phyloP scores from a whole-genome alignment of 2,329 filamentous ascomycete species.

The Phyllosticta citrichinensis region DNA sequence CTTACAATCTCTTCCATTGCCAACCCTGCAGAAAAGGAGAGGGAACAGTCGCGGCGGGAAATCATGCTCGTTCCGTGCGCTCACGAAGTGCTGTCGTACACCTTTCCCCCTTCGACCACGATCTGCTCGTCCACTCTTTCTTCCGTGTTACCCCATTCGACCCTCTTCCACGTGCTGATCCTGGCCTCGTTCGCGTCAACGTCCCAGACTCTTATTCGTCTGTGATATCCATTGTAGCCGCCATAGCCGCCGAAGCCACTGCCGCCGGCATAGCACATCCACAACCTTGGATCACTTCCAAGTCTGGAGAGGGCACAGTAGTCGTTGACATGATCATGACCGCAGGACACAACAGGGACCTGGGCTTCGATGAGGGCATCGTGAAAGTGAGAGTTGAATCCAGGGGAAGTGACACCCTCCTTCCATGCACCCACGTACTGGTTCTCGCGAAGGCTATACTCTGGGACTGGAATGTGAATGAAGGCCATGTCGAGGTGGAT shows the following conservation, averaged over 20 bases:
- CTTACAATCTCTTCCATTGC: background rate
- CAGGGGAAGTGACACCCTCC: constrained; percentile 78
- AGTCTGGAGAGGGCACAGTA: constrained; percentile 64
- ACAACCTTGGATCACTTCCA: constrained; percentile 52
- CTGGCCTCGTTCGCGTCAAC: constrained; percentile 84
- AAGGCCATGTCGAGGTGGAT: constrained; percentile 95
- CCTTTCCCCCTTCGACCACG: constrained; percentile 49
- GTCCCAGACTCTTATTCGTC: constrained; percentile 80
- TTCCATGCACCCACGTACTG: constrained; percentile 59
- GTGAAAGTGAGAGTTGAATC: constrained; percentile 85
- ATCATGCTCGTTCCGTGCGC: background rate
- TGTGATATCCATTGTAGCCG: constrained; percentile 76
- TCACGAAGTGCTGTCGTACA: constrained; percentile 17
- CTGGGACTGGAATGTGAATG: constrained; percentile 91
- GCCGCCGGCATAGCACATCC: constrained; percentile 97
- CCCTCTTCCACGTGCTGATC: constrained; percentile 84
- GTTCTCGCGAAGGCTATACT: constrained; percentile 60
- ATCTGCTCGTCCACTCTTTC: constrained; percentile 49
- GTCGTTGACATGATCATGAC: constrained; percentile 95
- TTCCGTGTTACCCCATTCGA: constrained; percentile 55
- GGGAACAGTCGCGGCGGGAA: background rate
- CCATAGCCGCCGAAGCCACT: constrained; percentile 91
- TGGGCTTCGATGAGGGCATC: constrained; percentile 80
- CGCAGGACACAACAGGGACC: constrained; percentile 78
- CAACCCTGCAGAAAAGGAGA: background rate